A percentile compares a stretch with the other conserved stretches of the same genome.
phyloP scores from a whole-genome alignment of 805 yeast species.

The Candida michaelii region DNA sequence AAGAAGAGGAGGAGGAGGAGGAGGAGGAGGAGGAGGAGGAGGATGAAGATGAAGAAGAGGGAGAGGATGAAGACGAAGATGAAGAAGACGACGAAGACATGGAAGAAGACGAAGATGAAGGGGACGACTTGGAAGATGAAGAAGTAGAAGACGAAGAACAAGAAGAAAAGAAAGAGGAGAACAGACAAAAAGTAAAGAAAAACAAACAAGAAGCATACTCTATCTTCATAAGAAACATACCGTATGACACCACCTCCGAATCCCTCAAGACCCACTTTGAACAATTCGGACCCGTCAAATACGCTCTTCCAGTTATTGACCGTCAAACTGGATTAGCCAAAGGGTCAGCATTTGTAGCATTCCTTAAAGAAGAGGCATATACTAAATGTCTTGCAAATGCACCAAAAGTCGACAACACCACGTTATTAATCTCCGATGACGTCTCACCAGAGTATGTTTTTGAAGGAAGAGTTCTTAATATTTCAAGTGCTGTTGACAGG shows the following conservation, averaged over 20 bases:
- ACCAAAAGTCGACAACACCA: slow-evolving; percentile 62
- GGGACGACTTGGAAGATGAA: slow-evolving; percentile 22
- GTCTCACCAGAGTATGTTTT: slow-evolving; percentile 85
- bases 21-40: slow-evolving; percentile 42
- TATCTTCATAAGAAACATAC: slow-evolving; percentile 87
- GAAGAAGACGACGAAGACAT: slow-evolving; percentile 34
- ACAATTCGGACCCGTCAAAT: slow-evolving; percentile 83
- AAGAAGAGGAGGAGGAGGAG: slow-evolving; percentile 36
- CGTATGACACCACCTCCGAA: slow-evolving; percentile 90
- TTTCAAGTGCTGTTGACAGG: slow-evolving; percentile 83
- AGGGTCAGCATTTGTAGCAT: slow-evolving; percentile 96
- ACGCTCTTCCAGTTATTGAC: slow-evolving; percentile 92
- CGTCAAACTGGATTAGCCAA: slow-evolving; percentile 80
- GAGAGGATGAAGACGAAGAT: slow-evolving; percentile 34
- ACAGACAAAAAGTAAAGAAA: slow-evolving; percentile 28
- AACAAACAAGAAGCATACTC: slow-evolving; percentile 72
- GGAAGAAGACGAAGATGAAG: slow-evolving; percentile 27
- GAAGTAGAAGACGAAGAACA: slow-evolving; percentile 27
- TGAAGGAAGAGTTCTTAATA: slow-evolving; percentile 86
- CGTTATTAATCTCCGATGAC: slow-evolving; percentile 86
- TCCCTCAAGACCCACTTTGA: slow-evolving; percentile 72
- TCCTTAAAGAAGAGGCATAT: slow-evolving; percentile 59
- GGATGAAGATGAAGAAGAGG: slow-evolving; percentile 35
- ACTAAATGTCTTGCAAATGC: slow-evolving; percentile 72
- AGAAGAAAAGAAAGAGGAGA: slow-evolving; percentile 15